Base-by-base conservation (phyloP, 768 basidiomycete genomes). In the Mrakia gelida region DNA sequence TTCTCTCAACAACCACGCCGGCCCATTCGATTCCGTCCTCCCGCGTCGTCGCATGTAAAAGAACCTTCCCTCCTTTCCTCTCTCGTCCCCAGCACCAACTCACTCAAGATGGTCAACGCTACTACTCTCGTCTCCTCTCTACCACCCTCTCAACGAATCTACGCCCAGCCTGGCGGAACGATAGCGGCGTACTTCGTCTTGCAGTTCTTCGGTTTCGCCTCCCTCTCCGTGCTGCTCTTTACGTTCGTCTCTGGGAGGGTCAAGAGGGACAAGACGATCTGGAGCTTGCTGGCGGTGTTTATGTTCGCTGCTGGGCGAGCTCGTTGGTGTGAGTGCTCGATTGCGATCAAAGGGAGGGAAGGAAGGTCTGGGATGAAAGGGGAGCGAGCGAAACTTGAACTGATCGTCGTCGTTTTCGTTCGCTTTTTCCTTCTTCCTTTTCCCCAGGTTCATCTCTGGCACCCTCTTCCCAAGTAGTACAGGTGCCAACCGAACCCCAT, bases 261-360 rank as follows among this genome's bases (percentile, higher is more conserved):
- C 18, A 34, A 41, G 18, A 21, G 67, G 38, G 67, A 70, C 23
- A 70, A 70, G 38, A 70, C 67, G 41, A 70, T 70, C 67, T 70
- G 67, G 67, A 41, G 18, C 34, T 23, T 70, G 34, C 34, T 70
- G 6, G 67, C 21, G 1, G 67, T 70, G 23, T 70, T 70, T n/a
- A 70, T 70, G 67, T 41, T 70, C 41, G 41, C 67, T 23, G 21
- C 34, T 70, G 67, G 67, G 26, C 67, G 16, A 38, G 5, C 7
- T 23, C 21, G 1, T 41, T 70, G 34, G 67, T 70, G 67, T 70
- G 67, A 70, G 67, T 70, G 11, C 11, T 15, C 18, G 8, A 9
- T 7, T 16, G 6, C 34, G 13, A 16, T 21, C 32, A 38, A 28
- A 21, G 65, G 21, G 30, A 30, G 18, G 38, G 65, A 67, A 38